A percentile compares a stretch with the other conserved stretches of the same genome.
Evolutionary conservation across 371 early-diverging fungal genomes (phyloP).

Genomic region (Mortierella sp.): DNA sequence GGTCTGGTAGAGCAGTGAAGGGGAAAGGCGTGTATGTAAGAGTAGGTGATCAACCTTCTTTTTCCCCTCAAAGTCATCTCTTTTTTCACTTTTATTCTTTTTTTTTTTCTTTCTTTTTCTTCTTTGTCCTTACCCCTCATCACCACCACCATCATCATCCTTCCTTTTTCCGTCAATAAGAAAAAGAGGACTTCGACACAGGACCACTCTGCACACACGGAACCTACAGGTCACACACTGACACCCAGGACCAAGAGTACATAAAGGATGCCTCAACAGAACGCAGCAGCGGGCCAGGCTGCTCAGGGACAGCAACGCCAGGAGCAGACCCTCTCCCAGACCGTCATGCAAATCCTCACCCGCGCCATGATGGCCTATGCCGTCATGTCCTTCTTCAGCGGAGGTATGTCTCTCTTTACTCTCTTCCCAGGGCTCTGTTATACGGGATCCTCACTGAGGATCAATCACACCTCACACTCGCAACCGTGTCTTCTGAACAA

Average conservation of each 20-base stretch:
- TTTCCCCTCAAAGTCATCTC: background rate
- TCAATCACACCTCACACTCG: background rate
- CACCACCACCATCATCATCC: slow-evolving; percentile 1
- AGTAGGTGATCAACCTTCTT: background rate
- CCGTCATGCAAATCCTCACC: slow-evolving; percentile 33
- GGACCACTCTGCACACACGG: background rate
- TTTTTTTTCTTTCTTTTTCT: background rate
- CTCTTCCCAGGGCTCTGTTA: no score
- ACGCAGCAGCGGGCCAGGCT: slow-evolving; percentile 21
- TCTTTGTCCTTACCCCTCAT: background rate
- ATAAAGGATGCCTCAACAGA: slow-evolving; percentile 40
- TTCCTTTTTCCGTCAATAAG: background rate
- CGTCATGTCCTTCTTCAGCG: slow-evolving; percentile 31
- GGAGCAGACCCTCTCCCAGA: slow-evolving; percentile 21
- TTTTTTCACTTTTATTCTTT: background rate
- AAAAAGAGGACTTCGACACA: background rate
- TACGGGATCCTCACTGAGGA: no score
- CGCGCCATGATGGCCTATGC: slow-evolving; percentile 47
- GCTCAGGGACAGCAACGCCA: slow-evolving; percentile 25
- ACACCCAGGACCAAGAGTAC: background rate
- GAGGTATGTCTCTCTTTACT: slow-evolving; percentile 19
- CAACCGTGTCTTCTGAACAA: no score
- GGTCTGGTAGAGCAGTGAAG: no score
- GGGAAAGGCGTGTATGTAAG: background rate
- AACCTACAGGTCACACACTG: background rate